Base-by-base conservation (phyloP, 2,329 filamentous ascomycete species). In the Penicillium janthinellum region DNA sequence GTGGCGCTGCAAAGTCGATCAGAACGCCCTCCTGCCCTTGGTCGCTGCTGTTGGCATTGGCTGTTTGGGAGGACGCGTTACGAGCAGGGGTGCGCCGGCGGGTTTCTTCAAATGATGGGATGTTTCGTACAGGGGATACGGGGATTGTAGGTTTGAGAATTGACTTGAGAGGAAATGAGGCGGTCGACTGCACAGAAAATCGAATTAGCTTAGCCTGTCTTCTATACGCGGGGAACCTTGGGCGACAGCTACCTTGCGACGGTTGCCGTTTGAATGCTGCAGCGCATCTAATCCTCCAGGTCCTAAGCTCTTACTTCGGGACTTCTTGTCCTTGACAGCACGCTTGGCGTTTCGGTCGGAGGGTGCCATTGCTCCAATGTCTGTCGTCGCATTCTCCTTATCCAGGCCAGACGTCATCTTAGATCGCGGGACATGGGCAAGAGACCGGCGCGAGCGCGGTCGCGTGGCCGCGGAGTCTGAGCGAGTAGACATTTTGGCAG, bases 251-350 rank as follows among this genome's bases (percentile, higher is more conserved):
- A 95, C 92, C 80, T 92, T 90, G 75, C 90, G 86, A 69, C 90
- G 83, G 74, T 96, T 96, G 37, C 90, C 91, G 71, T 83, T 86
- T 47, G 84, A 85, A 71, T 89, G 84, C 75, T 90, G 92, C 57
- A 96, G 82, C 58, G 89, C 88, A 81, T 96, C 92, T 48, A 96
- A 78, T 28, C 93, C 92, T 53, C 94, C 95, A 15, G 95, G 94
- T 2, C 95, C 95, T 67, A 99, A 88, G 78, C 94, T 98, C 82
- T 97, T 98, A 78, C 94, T 97, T 66, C 95, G 88, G 59, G 89
- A 90, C 78, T 92, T 94, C 79, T 83, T 83, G 41, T 78, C 77
- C 54, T 73, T 73, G 35, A 66, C 72, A 10, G 68, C 84, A 84
- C 64, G 28, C 53, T 68, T 71, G n/a, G 64, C 55, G 20, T 63